These are phyloP conservation scores for Nectriaceae sp. DNA, from an alignment of 2,329 filamentous ascomycete species.

Conservation along the genomic window DNA sequence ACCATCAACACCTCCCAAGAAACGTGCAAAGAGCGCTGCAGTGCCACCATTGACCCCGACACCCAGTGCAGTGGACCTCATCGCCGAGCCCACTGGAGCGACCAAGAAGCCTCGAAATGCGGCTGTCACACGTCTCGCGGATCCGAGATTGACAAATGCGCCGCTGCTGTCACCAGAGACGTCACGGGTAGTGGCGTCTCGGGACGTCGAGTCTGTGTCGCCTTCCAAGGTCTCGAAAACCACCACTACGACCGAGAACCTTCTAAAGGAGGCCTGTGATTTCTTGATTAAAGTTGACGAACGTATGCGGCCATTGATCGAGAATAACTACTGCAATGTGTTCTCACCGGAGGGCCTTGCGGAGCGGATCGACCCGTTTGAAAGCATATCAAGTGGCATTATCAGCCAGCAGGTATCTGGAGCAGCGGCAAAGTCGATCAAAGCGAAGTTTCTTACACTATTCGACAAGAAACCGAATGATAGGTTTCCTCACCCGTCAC, in stretches of 20 bases:
- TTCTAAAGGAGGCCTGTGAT: slow-evolving; percentile 74
- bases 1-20: slow-evolving; percentile 33
- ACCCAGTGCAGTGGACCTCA: slow-evolving; percentile 44
- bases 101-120: slow-evolving; percentile 42
- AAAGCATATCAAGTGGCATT: slow-evolving; percentile 79
- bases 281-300: slow-evolving; percentile 75
- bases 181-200: slow-evolving; percentile 60
- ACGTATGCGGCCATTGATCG: slow-evolving; percentile 70
- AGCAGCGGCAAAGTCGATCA: slow-evolving; percentile 86
- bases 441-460: slow-evolving; percentile 76
- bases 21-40: slow-evolving; percentile 26
- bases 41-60: slow-evolving; percentile 49
- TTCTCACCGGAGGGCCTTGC: slow-evolving; percentile 83
- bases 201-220: slow-evolving; percentile 45
- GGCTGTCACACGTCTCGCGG: slow-evolving; percentile 57
- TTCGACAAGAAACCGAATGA: slow-evolving; percentile 52
- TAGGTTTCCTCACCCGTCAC: slow-evolving; percentile 73
- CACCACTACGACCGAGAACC: slow-evolving; percentile 63
- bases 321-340: slow-evolving; percentile 72
- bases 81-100: slow-evolving; percentile 33
- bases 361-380: slow-evolving; percentile 87
- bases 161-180: slow-evolving; percentile 71
- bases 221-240: slow-evolving; percentile 42
- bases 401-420: slow-evolving; percentile 97
- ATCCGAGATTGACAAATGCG: slow-evolving; percentile 68